Evolutionary conservation across 2,329 filamentous ascomycete genomes (phyloP).

Genomic region (Penicillium hordei): DNA sequence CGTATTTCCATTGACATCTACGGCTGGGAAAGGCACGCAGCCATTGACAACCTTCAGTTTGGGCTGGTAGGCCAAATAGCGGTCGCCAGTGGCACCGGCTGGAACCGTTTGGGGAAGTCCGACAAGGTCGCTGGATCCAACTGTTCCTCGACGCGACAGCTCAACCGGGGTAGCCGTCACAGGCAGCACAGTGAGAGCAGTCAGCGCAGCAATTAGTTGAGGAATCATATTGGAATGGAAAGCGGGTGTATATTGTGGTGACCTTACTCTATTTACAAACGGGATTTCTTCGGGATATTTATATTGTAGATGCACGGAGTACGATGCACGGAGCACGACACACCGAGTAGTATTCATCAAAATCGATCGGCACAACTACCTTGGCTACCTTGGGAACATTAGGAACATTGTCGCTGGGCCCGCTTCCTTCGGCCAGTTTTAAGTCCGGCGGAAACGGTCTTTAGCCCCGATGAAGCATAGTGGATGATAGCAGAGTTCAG

Average conservation of each 20-base stretch:
- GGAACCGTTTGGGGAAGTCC: slow-evolving; percentile 57
- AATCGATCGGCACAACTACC: no score
- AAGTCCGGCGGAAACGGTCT: neutral
- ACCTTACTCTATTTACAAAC: neutral
- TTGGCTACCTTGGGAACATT: neutral
- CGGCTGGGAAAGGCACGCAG: slow-evolving; percentile 63
- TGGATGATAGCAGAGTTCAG: neutral
- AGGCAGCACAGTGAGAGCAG: slow-evolving; percentile 7
- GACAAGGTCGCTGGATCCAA: slow-evolving; percentile 51
- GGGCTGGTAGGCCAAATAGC: slow-evolving; percentile 59
- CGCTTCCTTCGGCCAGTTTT: neutral
- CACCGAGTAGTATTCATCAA: no score
- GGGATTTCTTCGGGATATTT: neutral
- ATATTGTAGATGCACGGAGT: neutral
- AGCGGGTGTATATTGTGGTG: neutral
- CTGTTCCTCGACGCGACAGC: slow-evolving; percentile 39
- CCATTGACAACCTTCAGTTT: slow-evolving; percentile 57
- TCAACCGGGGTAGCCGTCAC: neutral
- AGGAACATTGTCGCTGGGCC: neutral
- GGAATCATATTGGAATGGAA: slow-evolving; percentile 9
- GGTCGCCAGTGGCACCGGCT: slow-evolving; percentile 44
- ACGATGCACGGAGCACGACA: no score
- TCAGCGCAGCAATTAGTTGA: neutral
- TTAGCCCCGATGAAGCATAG: slow-evolving; percentile 5
- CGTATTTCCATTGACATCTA: slow-evolving; percentile 58